Conservation (phyloP, 495 filamentous ascomycete genomes). For the Hypoxylon crocopeplum region DNA sequence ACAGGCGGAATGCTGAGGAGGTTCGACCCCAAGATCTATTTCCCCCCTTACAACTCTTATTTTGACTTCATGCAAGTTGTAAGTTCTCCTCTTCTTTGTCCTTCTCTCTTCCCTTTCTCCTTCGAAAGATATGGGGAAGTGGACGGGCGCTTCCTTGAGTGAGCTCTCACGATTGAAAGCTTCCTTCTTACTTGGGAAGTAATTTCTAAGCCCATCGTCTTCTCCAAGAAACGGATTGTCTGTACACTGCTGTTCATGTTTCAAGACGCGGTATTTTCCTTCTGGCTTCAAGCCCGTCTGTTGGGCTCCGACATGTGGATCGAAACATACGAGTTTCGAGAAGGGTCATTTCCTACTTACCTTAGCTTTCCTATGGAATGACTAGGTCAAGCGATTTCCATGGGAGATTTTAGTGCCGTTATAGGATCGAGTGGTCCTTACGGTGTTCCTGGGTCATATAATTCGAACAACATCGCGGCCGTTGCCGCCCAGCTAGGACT, state of each 20-base stretch:
- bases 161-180: not conserved
- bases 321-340: not conserved
- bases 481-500: no score
- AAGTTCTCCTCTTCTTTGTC: not conserved
- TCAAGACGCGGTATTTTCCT: conserved; percentile 19
- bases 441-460: not conserved
- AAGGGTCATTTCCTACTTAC: not conserved
- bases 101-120: conserved; percentile 2
- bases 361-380: not conserved
- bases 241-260: not conserved
- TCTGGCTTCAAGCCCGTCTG: not conserved
- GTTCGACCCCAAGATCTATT: conserved; percentile 2
- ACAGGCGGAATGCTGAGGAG: conserved; percentile 11
- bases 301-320: not conserved
- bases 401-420: not conserved
- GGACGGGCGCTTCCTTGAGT: no score
- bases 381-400: not conserved
- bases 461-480: not conserved
- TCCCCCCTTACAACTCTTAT: conserved; percentile 25
- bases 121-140: not conserved
- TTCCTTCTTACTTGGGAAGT: not conserved
- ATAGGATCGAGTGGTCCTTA: conserved; percentile 4
- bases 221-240: not conserved
- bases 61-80: conserved; percentile 17
- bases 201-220: conserved; percentile 4